phyloP scores from a whole-genome alignment of 768 basidiomycete species.

The Gloeophyllum trabeum region DNA sequence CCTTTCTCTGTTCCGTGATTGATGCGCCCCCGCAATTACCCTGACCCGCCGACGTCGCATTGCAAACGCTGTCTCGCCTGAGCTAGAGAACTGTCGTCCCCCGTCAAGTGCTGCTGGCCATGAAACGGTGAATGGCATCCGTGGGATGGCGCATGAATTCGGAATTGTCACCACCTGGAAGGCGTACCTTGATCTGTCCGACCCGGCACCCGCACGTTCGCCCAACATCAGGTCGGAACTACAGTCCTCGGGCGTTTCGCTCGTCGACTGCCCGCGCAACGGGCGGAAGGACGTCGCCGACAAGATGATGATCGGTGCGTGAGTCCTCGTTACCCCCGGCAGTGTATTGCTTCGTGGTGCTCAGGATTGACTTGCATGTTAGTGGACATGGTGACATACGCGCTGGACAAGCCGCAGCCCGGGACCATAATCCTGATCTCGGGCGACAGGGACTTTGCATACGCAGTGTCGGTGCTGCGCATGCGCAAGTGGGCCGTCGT shows the following conservation, averaged over 20 bases:
- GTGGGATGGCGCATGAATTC: conserved; percentile 30
- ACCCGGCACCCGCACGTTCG: conserved; percentile 23
- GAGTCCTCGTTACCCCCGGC: conserved; percentile 1
- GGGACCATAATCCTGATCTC: conserved; percentile 52
- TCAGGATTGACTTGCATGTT: conserved; percentile 16
- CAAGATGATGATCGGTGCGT: conserved; percentile 38
- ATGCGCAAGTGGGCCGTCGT: conserved; percentile 8
- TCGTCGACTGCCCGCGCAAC: conserved; percentile 18
- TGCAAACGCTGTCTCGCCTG: conserved; percentile 10
- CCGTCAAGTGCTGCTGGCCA: conserved; percentile 26
- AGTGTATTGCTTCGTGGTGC: background rate
- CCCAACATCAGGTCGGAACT: conserved; percentile 27
- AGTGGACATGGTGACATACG: conserved; percentile 62
- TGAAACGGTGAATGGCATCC: conserved; percentile 30
- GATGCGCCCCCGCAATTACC: too few relatives aligned
- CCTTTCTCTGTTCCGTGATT: conserved; percentile 11
- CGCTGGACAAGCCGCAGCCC: conserved; percentile 45
- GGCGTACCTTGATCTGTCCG: conserved; percentile 39
- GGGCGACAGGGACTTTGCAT: conserved; percentile 57
- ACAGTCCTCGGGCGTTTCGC: conserved; percentile 36
- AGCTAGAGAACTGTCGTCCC: conserved; percentile 25
- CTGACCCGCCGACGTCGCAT: too few relatives aligned
- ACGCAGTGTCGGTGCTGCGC: conserved; percentile 26
- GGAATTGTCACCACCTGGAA: conserved; percentile 39
- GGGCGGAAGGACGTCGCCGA: conserved; percentile 25